Base-by-base conservation (phyloP, 139 green algal genomes). In the Chlamydomonas applanata region DNA sequence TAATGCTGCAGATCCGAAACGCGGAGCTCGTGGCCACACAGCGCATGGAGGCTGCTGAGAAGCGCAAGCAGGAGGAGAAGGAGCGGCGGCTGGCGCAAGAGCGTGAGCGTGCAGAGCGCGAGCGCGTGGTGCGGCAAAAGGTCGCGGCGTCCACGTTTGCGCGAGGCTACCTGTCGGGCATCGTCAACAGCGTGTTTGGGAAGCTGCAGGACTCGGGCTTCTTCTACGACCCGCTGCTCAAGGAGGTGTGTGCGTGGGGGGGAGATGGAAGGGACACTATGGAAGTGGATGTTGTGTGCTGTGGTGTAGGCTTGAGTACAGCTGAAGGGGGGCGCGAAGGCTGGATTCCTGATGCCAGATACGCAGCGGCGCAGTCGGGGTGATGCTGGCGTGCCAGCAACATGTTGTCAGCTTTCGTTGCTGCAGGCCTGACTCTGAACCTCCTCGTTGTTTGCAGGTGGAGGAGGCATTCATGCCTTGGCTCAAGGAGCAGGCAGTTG, bases 221-320 rank as follows among this genome's bases (percentile, higher is more conserved):
- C 75, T 95, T 97, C 85, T 93, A 89, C 59, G 90, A 97, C 79
- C 90, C 92, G 9, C 85, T 95, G n/a, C 77, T 92, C 79, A 76
- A 76, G 17, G 89, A 93, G 80, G 86, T 93, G 34, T 66, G 60
- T 63, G 54, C n/a, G 9, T 7, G 54, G 40, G 11, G 40, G 40
- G 40, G 11, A 49, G 40, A 11, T 49, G 40, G 40, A n/a, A n/a
- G n/a, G n/a, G n/a, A n/a, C n/a, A n/a, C n/a, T n/a, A n/a, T n/a
- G n/a, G n/a, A n/a, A n/a, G n/a, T n/a, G n/a, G n/a, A n/a, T n/a
- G n/a, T n/a, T n/a, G n/a, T n/a, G n/a, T n/a, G n/a, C n/a, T n/a
- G n/a, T n/a, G n/a, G n/a, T n/a, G n/a, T n/a, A n/a, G n/a, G n/a
- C n/a, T n/a, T n/a, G n/a, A n/a, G n/a, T n/a, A n/a, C 40, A 7